Conservation (phyloP, 1,284 basidiomycete genomes). For the Melanopsichium pennsylvanicum region DNA sequence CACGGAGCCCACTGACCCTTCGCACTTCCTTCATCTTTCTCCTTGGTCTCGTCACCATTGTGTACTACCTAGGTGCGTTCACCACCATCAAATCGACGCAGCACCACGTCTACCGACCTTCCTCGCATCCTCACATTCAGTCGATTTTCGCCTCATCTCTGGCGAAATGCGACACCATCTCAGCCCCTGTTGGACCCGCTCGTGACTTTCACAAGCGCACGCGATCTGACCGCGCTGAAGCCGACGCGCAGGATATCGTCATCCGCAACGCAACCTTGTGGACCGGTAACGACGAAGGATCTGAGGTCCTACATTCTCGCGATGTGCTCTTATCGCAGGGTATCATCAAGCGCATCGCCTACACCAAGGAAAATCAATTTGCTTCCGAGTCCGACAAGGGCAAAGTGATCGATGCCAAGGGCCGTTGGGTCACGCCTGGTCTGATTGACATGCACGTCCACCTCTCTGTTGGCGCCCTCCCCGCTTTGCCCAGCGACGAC, state of each 20-base stretch:
- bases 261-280: slow-evolving; percentile 82
- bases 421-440: slow-evolving; percentile 64
- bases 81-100: slow-evolving; percentile 11
- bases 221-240: slow-evolving; percentile 76
- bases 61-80: slow-evolving; percentile 25
- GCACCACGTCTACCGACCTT: slow-evolving; percentile 36
- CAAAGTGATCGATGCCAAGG: slow-evolving; percentile 44
- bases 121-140: slow-evolving; percentile 31
- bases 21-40: slow-evolving; percentile 24
- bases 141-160: slow-evolving; percentile 25
- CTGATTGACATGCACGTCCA: slow-evolving; percentile 83
- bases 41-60: slow-evolving; percentile 17
- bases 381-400: neutral
- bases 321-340: slow-evolving; percentile 68
- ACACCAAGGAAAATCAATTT: slow-evolving; percentile 3
- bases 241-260: slow-evolving; percentile 71
- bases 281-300: slow-evolving; percentile 76
- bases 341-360: slow-evolving; percentile 67
- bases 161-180: slow-evolving; percentile 34
- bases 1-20: slow-evolving; percentile 5
- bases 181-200: slow-evolving; percentile 67
- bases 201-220: slow-evolving; percentile 71
- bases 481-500: slow-evolving; percentile 67
- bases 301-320: slow-evolving; percentile 71
- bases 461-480: slow-evolving; percentile 69